These are phyloP conservation scores for Microascus cirrosus DNA, from an alignment of 2,329 filamentous ascomycete genomes.

Conservation along the genomic window DNA sequence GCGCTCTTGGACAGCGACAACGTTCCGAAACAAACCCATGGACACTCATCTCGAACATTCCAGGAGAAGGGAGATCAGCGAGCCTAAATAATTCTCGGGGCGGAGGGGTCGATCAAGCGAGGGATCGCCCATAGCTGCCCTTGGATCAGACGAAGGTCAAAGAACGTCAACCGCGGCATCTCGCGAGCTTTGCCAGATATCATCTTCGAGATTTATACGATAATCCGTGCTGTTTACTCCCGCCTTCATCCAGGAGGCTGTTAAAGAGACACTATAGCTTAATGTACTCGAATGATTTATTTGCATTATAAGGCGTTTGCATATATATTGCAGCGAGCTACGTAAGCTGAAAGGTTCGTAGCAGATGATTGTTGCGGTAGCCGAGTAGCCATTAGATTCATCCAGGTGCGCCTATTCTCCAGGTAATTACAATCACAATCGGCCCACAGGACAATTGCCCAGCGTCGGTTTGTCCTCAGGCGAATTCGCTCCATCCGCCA, in stretches of 20 bases:
- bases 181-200: neutral
- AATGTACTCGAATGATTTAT: no score
- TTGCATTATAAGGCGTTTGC: no score
- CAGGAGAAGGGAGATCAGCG: neutral
- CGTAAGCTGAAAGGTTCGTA: neutral
- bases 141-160: neutral
- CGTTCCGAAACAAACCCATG: neutral
- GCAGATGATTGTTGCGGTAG: neutral
- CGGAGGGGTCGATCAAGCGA: conserved; percentile 2
- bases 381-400: neutral
- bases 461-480: neutral
- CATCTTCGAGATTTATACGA: neutral
- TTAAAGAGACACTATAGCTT: no score
- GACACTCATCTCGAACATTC: neutral
- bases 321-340: neutral
- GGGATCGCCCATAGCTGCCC: neutral
- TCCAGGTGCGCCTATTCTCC: neutral
- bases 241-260: no score
- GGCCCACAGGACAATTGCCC: neutral
- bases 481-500: neutral
- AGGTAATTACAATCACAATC: neutral
- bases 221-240: no score
- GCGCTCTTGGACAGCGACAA: neutral
- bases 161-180: neutral
- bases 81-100: conserved; percentile 2